phyloP scores from a whole-genome alignment of 2,329 filamentous ascomycete genomes.

The Teratosphaeria pseudoeucalypti region DNA sequence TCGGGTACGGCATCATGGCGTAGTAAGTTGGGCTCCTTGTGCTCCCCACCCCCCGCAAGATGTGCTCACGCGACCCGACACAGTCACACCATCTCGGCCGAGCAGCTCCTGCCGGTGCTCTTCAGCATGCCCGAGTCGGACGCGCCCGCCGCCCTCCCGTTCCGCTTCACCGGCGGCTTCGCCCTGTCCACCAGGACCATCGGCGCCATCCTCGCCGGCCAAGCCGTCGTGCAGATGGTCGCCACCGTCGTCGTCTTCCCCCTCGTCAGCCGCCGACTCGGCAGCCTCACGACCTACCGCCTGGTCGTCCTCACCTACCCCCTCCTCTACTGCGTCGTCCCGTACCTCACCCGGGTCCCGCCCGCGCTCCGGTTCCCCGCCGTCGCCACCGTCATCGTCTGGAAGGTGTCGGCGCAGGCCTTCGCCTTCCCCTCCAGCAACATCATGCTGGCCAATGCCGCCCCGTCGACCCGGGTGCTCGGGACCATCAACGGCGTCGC shows the following conservation, averaged over 20 bases:
- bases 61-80: constrained; percentile 4
- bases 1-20: constrained; percentile 83
- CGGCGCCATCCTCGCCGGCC: constrained; percentile 76
- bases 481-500: constrained; percentile 90
- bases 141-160: constrained; percentile 53
- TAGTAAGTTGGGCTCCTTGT: constrained; percentile 56
- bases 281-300: constrained; percentile 72
- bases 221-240: constrained; percentile 82
- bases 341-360: constrained; percentile 81
- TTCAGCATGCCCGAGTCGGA: constrained; percentile 58
- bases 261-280: constrained; percentile 61
- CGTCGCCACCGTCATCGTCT: constrained; percentile 67
- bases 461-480: constrained; percentile 71
- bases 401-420: constrained; percentile 88
- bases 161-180: constrained; percentile 83
- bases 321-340: constrained; percentile 73
- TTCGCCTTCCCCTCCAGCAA: constrained; percentile 84
- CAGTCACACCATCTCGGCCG: constrained; percentile 94
- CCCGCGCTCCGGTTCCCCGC: constrained; percentile 58
- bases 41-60: constrained; percentile 1
- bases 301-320: constrained; percentile 76
- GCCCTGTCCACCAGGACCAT: constrained; percentile 73
- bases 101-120: constrained; percentile 86
- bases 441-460: constrained; percentile 80
- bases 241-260: constrained; percentile 80